A percentile compares a stretch with the other conserved stretches of the same genome.
Conservation (phyloP, 768 basidiomycete species). For the Suillus paluster region DNA sequence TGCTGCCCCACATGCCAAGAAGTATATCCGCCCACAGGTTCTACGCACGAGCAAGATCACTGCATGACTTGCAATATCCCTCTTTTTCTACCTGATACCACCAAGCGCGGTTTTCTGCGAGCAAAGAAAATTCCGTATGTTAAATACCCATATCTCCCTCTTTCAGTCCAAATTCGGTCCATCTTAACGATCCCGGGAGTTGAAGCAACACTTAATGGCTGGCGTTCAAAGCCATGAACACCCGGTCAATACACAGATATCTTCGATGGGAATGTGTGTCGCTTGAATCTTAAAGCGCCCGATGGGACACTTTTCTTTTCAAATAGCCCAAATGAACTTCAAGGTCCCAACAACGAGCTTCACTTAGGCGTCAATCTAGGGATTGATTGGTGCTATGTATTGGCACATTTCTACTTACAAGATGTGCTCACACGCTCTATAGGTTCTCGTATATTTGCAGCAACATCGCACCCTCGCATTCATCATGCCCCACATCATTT, state of each 20-base stretch:
- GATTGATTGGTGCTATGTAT: conserved; percentile 36
- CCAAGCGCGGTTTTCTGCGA: background rate
- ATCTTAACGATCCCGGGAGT: conserved; percentile 26
- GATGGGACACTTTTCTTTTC: conserved; percentile 36
- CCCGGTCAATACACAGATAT: conserved; percentile 26
- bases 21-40: background rate
- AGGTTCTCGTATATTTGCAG: conserved; percentile 43
- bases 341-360: conserved; percentile 27
- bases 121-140: conserved; percentile 3
- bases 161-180: conserved; percentile 6
- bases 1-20: background rate
- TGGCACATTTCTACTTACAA: background rate
- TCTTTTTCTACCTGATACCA: conserved; percentile 36
- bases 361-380: conserved; percentile 33
- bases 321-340: conserved; percentile 9
- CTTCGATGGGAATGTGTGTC: conserved; percentile 33
- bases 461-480: conserved; percentile 39
- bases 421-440: background rate
- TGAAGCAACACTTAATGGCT: conserved; percentile 27
- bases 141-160: conserved; percentile 13
- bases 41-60: conserved; percentile 16
- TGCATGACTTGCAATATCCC: conserved; percentile 42
- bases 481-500: conserved; percentile 39
- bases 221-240: conserved; percentile 2
- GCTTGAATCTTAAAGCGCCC: conserved; percentile 20